A percentile compares a stretch with the other conserved stretches of the same genome.
Evolutionary conservation across 495 filamentous ascomycete species (phyloP).

Genomic region (Aspergillus affinis): DNA sequence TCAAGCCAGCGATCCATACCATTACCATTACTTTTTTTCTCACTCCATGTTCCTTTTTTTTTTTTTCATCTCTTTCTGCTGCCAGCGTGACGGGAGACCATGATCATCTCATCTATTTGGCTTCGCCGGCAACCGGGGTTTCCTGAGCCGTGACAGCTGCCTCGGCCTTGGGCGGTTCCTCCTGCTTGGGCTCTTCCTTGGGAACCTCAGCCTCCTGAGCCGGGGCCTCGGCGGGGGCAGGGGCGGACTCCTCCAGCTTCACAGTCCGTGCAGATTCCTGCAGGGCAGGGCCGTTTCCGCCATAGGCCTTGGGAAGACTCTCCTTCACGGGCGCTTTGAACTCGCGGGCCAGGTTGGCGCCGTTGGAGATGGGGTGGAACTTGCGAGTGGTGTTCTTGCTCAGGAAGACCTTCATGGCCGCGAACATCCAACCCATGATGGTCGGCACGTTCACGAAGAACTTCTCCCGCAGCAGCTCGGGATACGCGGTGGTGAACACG

Average conservation of each 20-base stretch:
- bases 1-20: conserved; percentile 22
- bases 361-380: conserved; percentile 78
- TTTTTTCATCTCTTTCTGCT: conserved; percentile 9
- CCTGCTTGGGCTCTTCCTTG: conserved; percentile 21
- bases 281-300: conserved; percentile 59
- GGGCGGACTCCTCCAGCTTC: conserved; percentile 22
- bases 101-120: conserved; percentile 24
- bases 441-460: conserved; percentile 90
- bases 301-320: conserved; percentile 64
- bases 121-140: conserved; percentile 19
- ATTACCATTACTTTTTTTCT: conserved; percentile 5
- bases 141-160: conserved; percentile 11
- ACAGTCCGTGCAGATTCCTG: conserved; percentile 31
- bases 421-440: conserved; percentile 86
- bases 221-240: conserved; percentile 15
- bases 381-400: conserved; percentile 79
- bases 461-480: conserved; percentile 83
- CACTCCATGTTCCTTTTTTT: neutral
- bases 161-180: conserved; percentile 3
- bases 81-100: neutral
- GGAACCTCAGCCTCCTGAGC: conserved; percentile 20
- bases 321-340: conserved; percentile 57
- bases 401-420: conserved; percentile 75
- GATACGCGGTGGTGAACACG: conserved; percentile 75
- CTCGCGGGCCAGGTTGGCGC: conserved; percentile 64